A percentile compares a stretch with the other conserved stretches of the same genome.
phyloP scores from a whole-genome alignment of 495 filamentous ascomycete species.

The Filosporella fistucella region DNA sequence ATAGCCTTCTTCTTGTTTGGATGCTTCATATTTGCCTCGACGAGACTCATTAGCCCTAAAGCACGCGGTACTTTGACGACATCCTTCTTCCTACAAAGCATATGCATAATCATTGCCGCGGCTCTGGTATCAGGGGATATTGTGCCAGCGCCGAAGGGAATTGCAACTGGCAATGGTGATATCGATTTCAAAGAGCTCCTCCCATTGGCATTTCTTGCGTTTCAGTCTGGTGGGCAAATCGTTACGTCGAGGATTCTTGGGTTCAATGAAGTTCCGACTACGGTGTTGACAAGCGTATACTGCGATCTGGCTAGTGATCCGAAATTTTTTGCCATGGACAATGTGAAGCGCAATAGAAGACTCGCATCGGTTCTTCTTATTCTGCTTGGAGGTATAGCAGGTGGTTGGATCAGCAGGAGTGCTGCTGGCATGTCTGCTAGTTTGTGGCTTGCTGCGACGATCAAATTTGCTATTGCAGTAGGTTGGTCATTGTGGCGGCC shows the following conservation, averaged over 20 bases:
- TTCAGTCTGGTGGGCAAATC: conserved; percentile 69
- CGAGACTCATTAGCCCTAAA: conserved; percentile 19
- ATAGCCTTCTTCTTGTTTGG: conserved; percentile 53
- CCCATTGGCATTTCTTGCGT: conserved; percentile 60
- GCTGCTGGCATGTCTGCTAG: conserved; percentile 47
- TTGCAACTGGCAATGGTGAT: conserved; percentile 18
- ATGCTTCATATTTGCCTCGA: conserved; percentile 36
- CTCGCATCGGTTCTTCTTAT: conserved; percentile 51
- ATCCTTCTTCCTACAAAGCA: conserved; percentile 54
- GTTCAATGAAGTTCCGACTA: conserved; percentile 66
- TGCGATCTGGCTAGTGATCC: conserved; percentile 63
- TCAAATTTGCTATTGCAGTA: conserved; percentile 41
- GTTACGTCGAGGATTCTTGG: conserved; percentile 58
- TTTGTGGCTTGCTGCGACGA: conserved; percentile 54
- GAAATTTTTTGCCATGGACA: conserved; percentile 41
- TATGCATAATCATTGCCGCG: conserved; percentile 53
- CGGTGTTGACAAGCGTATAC: conserved; percentile 68
- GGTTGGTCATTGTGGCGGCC: conserved; percentile 22
- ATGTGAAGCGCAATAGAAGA: conserved; percentile 62
- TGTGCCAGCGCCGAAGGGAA: conserved; percentile 34
- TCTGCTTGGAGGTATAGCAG: conserved; percentile 56
- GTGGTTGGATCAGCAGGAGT: conserved; percentile 59
- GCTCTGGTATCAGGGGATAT: conserved; percentile 47
- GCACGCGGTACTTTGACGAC: conserved; percentile 48
- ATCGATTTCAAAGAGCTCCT: conserved; percentile 38